Base-by-base conservation (phyloP, 306 rosid genomes). In the Vigna nakashimae region DNA sequence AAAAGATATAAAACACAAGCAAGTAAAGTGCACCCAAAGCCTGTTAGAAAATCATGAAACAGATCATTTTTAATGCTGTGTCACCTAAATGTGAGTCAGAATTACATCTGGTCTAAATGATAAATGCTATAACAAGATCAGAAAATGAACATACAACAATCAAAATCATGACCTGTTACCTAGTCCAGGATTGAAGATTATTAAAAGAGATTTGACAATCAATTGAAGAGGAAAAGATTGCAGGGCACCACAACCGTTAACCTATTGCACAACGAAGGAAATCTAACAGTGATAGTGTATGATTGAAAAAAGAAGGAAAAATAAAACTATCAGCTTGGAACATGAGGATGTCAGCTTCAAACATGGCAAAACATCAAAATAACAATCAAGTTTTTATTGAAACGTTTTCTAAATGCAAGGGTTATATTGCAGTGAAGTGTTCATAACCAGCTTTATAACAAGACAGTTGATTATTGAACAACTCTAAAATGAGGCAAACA, bases 1-100 rank as follows among this genome's bases (percentile, higher is more conserved):
- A 59, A 94, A 82, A 77, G 98, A 92, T 82, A 94, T 79, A 81
- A 92, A 83, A 89, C 91, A 94, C 73, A 90, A 81, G 79, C 91
- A 94, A 22, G 80, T 87, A 84, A 89, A 94, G 76, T 94, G 97
- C 69, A 88, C 91, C 98, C 98, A 94, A 68, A 92, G 95, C 92
- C 98, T 94, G 97, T 46, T 38, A 81, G 59, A 38, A 70, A 78
- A 83, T 50, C 79, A 69, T 9, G 75, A 80, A 74, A 50, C 24
- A 84, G 65, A 80, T 58, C 9, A 48, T 40, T 77, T 53, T 62
- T 4, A 32, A 42, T 68, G 74, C 20, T 20, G 16, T 48, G 16
- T 48, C 42, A 12, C 18, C 36, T 34, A 34, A 46, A 55, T 42
- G 0, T 42, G 16, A 74, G 17, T 52, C 36, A 71, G 46, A 69